phyloP scores from a whole-genome alignment of 768 basidiomycete genomes.

The Phanerodontia chrysosporium region DNA sequence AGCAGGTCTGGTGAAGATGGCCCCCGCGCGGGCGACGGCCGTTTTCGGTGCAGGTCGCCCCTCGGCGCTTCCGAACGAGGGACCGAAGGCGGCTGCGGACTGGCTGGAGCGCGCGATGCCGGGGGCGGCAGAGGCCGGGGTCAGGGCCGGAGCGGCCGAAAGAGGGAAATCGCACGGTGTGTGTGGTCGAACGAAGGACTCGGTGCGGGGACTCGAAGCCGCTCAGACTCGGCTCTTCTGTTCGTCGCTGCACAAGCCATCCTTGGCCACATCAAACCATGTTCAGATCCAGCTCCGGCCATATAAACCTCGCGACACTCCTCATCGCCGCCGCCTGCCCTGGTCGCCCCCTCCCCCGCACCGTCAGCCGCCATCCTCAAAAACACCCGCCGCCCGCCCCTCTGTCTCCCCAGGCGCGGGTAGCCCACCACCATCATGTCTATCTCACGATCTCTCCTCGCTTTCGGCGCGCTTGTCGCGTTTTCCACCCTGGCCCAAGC shows the following conservation, averaged over 20 bases:
- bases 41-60: too few species aligned
- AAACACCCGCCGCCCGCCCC: constrained; percentile 5
- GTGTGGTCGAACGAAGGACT: neutral
- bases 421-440: neutral
- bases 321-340: neutral
- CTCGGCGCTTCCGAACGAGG: neutral
- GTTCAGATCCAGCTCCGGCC: too few species aligned
- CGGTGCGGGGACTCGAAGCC: neutral
- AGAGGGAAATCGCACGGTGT: neutral
- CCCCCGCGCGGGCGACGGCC: neutral
- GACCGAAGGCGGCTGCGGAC: neutral
- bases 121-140: neutral
- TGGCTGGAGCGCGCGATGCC: neutral
- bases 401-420: constrained; percentile 10
- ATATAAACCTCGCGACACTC: too few species aligned
- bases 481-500: constrained; percentile 2
- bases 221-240: neutral
- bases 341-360: neutral
- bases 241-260: neutral
- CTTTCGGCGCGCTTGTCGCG: constrained; percentile 20
- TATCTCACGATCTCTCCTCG: constrained; percentile 21
- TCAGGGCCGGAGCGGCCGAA: neutral
- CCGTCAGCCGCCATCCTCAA: constrained; percentile 38
- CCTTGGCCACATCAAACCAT: neutral
- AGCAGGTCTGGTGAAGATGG: too few species aligned